A percentile compares a stretch with the other conserved stretches of the same genome.
phyloP scores from a whole-genome alignment of 2,329 filamentous ascomycete genomes.

The Beauveria asiatica region DNA sequence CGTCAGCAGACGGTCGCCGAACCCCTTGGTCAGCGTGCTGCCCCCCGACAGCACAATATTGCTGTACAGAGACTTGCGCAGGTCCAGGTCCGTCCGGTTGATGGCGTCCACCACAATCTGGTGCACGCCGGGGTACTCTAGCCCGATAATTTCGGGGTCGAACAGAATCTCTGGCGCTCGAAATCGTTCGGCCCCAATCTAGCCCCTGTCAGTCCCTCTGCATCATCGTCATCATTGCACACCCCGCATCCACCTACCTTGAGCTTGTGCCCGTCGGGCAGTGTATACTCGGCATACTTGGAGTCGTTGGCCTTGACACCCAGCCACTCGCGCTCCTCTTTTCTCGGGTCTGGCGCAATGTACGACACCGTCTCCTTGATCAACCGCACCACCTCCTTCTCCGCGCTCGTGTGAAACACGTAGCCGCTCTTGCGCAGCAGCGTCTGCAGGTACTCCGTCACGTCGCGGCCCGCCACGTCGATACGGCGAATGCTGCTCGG shows the following conservation, averaged over 20 bases:
- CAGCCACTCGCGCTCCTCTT: slow-evolving; percentile 94
- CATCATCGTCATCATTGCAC: background rate
- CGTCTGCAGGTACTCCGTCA: slow-evolving; percentile 90
- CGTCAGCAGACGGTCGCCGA: slow-evolving; percentile 82
- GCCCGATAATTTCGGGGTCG: slow-evolving; percentile 91
- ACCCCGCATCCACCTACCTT: slow-evolving; percentile 50
- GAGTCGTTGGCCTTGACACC: slow-evolving; percentile 66
- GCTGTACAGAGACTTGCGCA: slow-evolving; percentile 86
- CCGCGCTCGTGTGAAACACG: slow-evolving; percentile 93
- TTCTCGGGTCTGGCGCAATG: slow-evolving; percentile 80
- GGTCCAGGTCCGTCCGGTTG: slow-evolving; percentile 86
- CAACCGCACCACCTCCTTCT: slow-evolving; percentile 96
- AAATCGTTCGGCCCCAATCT: slow-evolving; percentile 91
- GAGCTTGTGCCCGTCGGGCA: slow-evolving; percentile 89
- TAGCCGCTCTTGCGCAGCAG: slow-evolving; percentile 86
- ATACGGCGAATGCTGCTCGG: slow-evolving; percentile 91
- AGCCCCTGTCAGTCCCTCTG: slow-evolving; percentile 14
- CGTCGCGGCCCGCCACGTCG: slow-evolving; percentile 90
- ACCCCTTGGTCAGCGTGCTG: slow-evolving; percentile 92
- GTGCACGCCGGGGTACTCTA: slow-evolving; percentile 94
- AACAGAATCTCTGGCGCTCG: slow-evolving; percentile 95
- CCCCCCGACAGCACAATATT: slow-evolving; percentile 97
- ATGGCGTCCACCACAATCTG: slow-evolving; percentile 98
- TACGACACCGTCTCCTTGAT: slow-evolving; percentile 96
- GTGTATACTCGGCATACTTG: slow-evolving; percentile 76